Evolutionary conservation across 192 early-diverging fungal genomes (phyloP), one percentile per base, ranked within the genome.

Genomic region (Podila minutissima): DNA sequence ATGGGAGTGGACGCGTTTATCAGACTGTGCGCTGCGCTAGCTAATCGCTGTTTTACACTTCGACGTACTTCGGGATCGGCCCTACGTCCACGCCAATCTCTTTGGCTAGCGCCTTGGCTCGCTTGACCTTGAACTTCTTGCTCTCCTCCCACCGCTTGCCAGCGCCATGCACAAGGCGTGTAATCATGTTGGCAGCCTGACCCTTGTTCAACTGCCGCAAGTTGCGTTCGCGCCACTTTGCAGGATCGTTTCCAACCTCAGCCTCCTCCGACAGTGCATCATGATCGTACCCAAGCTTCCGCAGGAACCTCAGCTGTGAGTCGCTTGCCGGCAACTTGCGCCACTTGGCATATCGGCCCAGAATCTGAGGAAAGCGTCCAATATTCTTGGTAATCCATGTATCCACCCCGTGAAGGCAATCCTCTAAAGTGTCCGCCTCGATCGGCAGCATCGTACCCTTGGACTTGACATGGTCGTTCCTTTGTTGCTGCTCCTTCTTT

Each of bases 161-260:
- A 9, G 85, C 84, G 2, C 93, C 93, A 61, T 87, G 82, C 2
- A 72, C 82, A 37, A 91, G 49, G 19, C 86, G 81, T 26, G 88
- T 84, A 50, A 95, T 89, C 58, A 96, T 62, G 74, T 94, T 91
- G 60, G 90, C 85, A 1, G 94, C 95, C 31, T 86, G 87, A 12
- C 94, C 95, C 37, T 91, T 91, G 0, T 85, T 91, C 53, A 89
- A 19, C 0, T 24, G 49, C 46, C 31, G 57, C 17, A 55, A 17
- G 1, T 55, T 55, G 53, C 53, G 53, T 26, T 55, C 53, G 20
- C 53, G 28, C 66, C 38, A 13, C 68, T 59, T 38, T 20, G 9
- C 31, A 29, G 29, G 31, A 19, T 49, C 63, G 38, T 60, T 28
- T 1, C 58, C 48, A 19, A 24, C 53, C 31, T 50, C 55, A n/a